phyloP scores from a whole-genome alignment of 2,329 filamentous ascomycete species.

The Blastomyces silverae region DNA sequence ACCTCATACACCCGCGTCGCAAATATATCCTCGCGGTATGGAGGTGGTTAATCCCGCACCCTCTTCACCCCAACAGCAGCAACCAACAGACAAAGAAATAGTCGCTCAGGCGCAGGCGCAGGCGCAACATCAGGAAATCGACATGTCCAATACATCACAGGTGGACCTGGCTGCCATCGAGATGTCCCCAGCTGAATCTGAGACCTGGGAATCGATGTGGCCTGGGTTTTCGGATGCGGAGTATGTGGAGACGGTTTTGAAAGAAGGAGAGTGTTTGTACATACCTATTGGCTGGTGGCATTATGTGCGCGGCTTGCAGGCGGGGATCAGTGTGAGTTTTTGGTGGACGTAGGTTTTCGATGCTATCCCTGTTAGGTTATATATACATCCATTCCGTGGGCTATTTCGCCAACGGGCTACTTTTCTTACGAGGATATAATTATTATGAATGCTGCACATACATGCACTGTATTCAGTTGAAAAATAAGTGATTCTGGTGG shows the following conservation, averaged over 20 bases:
- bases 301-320: conserved; percentile 77
- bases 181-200: conserved; percentile 41
- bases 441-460: neutral
- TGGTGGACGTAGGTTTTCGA: conserved; percentile 59
- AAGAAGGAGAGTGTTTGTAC: conserved; percentile 76
- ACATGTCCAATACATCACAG: conserved; percentile 85
- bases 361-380: neutral
- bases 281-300: conserved; percentile 98
- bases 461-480: neutral
- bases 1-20: conserved; percentile 51
- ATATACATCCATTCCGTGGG: neutral
- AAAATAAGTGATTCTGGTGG: neutral
- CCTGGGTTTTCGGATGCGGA: conserved; percentile 53
- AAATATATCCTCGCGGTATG: conserved; percentile 37
- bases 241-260: conserved; percentile 69
- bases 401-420: neutral
- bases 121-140: conserved; percentile 57
- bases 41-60: conserved; percentile 28
- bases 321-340: conserved; percentile 92
- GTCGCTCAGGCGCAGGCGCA: conserved; percentile 28
- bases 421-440: neutral
- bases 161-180: conserved; percentile 69
- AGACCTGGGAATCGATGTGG: conserved; percentile 43
- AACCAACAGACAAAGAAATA: conserved; percentile 7
- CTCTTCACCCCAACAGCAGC: conserved; percentile 2